Evolutionary conservation across 2,329 filamentous ascomycete genomes (phyloP).

Genomic region (Apiospora sp.): DNA sequence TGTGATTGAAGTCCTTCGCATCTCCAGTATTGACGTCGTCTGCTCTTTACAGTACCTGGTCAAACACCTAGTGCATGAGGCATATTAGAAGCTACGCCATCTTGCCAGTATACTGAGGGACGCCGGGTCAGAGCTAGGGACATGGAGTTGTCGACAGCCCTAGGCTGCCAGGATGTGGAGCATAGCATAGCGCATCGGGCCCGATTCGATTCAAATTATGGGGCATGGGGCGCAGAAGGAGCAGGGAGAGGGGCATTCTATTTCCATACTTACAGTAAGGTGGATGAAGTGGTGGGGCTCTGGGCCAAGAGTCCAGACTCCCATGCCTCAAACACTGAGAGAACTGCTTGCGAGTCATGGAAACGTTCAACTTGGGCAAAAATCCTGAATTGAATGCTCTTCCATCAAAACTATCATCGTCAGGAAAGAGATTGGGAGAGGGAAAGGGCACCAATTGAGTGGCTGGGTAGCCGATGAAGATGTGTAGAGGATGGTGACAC

Average conservation of each 20-base stretch:
- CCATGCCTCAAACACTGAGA: neutral
- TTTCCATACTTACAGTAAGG: slow-evolving; percentile 11
- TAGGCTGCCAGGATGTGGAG: neutral
- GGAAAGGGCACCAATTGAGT: neutral
- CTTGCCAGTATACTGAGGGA: neutral
- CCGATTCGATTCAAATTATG: neutral
- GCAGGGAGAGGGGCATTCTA: slow-evolving; percentile 7
- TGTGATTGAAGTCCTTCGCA: neutral
- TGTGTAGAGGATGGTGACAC: neutral
- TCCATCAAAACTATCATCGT: neutral
- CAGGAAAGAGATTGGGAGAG: neutral
- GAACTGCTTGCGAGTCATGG: slow-evolving; percentile 6
- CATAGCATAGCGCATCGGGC: neutral
- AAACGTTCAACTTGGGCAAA: neutral
- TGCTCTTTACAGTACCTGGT: neutral
- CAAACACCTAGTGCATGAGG: slow-evolving; percentile 14
- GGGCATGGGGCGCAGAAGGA: slow-evolving; percentile 5
- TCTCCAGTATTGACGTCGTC: neutral
- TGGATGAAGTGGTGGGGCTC: neutral
- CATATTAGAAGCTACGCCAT: slow-evolving; percentile 11
- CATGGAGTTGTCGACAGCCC: neutral
- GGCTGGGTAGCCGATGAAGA: neutral
- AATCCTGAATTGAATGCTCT: neutral
- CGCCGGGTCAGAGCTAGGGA: neutral
- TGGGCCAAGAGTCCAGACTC: neutral